phyloP scores from a whole-genome alignment of 1,284 basidiomycete species.

The Puccinia polysora region DNA sequence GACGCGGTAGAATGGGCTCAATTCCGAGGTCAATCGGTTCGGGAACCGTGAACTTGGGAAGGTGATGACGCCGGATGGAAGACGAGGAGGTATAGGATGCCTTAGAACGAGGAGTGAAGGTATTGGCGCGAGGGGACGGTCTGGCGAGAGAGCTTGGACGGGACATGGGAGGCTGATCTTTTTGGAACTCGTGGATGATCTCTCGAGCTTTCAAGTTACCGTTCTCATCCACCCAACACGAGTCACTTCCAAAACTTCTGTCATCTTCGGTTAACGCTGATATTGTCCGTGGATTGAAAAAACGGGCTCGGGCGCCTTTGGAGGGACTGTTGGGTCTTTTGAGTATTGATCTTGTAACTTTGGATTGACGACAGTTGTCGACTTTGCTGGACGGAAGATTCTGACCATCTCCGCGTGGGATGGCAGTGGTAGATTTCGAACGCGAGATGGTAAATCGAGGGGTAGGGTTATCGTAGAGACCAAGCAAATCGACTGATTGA shows the following conservation, averaged over 20 bases:
- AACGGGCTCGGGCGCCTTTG: constrained; percentile 22
- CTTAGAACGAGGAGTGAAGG: neutral
- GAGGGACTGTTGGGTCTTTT: constrained; percentile 32
- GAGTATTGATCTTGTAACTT: constrained; percentile 34
- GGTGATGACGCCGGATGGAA: neutral
- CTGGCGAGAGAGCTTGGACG: neutral
- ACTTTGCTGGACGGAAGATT: neutral
- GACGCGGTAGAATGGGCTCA: constrained; percentile 35
- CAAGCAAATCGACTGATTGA: constrained; percentile 10
- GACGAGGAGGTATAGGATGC: neutral
- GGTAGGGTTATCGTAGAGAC: constrained; percentile 5
- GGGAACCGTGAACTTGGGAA: constrained; percentile 28
- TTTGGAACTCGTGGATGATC: constrained; percentile 35
- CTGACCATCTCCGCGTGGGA: neutral
- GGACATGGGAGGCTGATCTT: constrained; percentile 19
- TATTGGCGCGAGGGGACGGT: neutral
- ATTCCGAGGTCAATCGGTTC: constrained; percentile 27
- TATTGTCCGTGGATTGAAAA: constrained; percentile 22
- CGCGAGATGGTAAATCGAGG: constrained; percentile 3
- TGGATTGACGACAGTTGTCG: neutral
- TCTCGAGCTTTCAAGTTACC: constrained; percentile 16
- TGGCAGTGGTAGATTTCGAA: constrained; percentile 14
- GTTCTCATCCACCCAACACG: constrained; percentile 12
- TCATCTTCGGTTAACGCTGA: neutral
- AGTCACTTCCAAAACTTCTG: neutral